Evolutionary conservation across 2,329 filamentous ascomycete genomes (phyloP), one percentile per base, ranked within the genome.

Genomic region (Fusarium mundagurra): DNA sequence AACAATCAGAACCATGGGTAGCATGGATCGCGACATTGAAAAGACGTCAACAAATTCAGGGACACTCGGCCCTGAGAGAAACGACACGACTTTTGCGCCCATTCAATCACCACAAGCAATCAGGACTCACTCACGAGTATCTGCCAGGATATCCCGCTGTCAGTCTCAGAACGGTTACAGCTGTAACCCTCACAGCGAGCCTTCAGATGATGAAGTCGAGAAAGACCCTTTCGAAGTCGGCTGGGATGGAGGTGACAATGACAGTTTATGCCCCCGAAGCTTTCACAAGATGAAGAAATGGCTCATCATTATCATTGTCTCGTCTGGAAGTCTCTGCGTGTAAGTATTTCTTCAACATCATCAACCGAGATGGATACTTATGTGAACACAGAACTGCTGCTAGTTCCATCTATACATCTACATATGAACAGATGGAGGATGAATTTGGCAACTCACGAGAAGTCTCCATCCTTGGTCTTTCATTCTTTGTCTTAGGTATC

Each of bases 321-420:
- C 92, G 16, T 81, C 88, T 63, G 93, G 92, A 13, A 93, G 93
- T 53, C 86, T 96, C 67, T 96, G 94, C 82, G 95, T 98, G 92
- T 95, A 88, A 87, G 93, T 91, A 36, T 18, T 13, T n/a, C 33
- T 36, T 14, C 14, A 9, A 8, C n/a, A 38, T 27, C 41, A 34
- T 18, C 27, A 29, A 24, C 39, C 33, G 41, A 27, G 43, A 29
- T 12, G 12, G 20, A 47, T 12, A 38, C 62, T 61, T 16, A 58
- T 27, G 17, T n/a, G 33, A 20, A 11, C 13, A 51, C 12, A 95
- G 93, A 61, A 97, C 95, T 14, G 94, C 92, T 80, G 90, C 93
- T 4, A 95, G 93, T 54, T 96, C 94, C n/a, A 91, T 97, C 77
- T 98, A 98, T 82, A 96, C 94, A 1, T 90, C 90, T 18, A 96